Base-by-base conservation (phyloP, 2,329 filamentous ascomycete genomes). In the Ramularia endophylla region DNA sequence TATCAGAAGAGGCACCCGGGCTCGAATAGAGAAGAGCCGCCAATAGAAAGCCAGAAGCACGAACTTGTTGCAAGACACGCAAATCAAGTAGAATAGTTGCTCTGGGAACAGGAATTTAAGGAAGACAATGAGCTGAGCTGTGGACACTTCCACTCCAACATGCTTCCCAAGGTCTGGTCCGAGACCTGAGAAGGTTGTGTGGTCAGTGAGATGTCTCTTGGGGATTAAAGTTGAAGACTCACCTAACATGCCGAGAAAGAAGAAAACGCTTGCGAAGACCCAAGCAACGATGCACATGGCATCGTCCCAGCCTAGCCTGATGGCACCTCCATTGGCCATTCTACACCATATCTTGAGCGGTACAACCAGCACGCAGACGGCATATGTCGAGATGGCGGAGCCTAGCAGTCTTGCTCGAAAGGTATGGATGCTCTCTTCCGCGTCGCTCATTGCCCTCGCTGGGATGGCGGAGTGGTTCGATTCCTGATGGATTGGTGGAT, bases 1-100 rank as follows among this genome's bases (percentile, higher is more conserved):
- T 4, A 47, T 25, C 13, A 40, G 22, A 16, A 50, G 40, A 5
- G 47, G 44, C 7, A 47, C 16, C 15, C 44, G 35, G 19, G 38
- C 32, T 31, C 38, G 46, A 27, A 45, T 29, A 8, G 45, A 42
- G 36, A 54, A 54, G 9, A 54, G 39, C 27, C 50, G 36, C 50
- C 50, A 54, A 36, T 54, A 52, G 27, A 54, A 46, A 9, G 50
- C 42, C 5, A 54, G 47, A 17, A 54, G 43, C 5, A 50, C 48
- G 5, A 43, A 30, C 32, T 54, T 54, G 36, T 45, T 45, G 11
- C 27, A 18, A 15, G 43, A 37, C 20, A 52, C 29, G 9, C 47
- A 44, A 12, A 48, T 15, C 11, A 40, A 30, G 22, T 52, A 54
- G 22, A 47, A 18, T 17, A 47, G 36, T 35, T 50, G 44, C 12